Evolutionary conservation across 352 stramenopile species (phyloP), one percentile per base, ranked within the genome.

Genomic region (Pythium phragmiticola): DNA sequence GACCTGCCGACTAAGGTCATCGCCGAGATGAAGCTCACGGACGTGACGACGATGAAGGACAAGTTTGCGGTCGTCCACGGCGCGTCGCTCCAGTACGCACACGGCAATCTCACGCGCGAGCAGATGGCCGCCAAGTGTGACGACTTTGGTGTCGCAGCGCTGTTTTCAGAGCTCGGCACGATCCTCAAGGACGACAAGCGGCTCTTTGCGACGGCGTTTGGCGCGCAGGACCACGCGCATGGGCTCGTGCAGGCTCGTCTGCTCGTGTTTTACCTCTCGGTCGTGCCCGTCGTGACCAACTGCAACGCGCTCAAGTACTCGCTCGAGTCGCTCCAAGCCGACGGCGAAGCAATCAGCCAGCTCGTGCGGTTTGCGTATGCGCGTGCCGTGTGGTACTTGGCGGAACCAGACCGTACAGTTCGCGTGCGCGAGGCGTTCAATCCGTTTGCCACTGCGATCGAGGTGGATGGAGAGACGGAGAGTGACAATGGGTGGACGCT

Each of bases 271-370:
- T 83, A 83, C 70, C 49, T 83, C 30, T 77, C 75, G 14, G 70
- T 74, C 2, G 67, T 83, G 41, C 75, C 75, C 1, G 28, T 83
- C 4, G 75, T 77, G 34, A 67, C 68, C n/a, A 77, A 79, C 54
- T 83, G 75, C 70, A 83, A 83, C 47, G 52, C 73, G 9, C 73
- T 83, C 54, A 77, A 77, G 64, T 83, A 83, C 62, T 78, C 75
- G 9, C 41, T 80, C 14, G 63, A 74, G 26, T 83, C 75, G 4
- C 52, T 80, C 12, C 37, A 64, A 9, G 64, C 66, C 3, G 75
- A 83, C 56, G 72, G 75, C 28, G 55, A 55, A 16, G 43, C 43
- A 4, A 77, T 78, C 39, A 57, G 70, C 17, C 36, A 46, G 7
- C 43, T 80, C 28, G 70, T 73, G 30, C 50, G 60, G 33, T 45